Percentiles rank a stretch among this genome's conserved stretches.
Conservation (phyloP, 2,329 filamentous ascomycete genomes). For the Aspergillus piperis region DNA sequence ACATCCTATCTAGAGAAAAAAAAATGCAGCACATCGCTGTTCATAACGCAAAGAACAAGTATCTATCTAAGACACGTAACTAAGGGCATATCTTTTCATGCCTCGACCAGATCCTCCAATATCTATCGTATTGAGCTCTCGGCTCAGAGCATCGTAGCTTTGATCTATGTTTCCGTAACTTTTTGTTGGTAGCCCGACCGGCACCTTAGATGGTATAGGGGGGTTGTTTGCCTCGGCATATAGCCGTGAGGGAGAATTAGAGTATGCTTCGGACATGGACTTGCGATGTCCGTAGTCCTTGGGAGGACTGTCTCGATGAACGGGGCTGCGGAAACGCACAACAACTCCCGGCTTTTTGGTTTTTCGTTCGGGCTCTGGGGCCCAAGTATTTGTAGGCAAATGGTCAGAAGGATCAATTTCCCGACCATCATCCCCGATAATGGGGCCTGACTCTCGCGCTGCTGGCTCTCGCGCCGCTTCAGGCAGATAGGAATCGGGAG, state of each 20-base stretch:
- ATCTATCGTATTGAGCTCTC: constrained; percentile 58
- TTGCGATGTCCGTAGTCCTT: constrained; percentile 18
- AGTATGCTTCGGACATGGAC: constrained; percentile 35
- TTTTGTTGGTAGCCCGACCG: constrained; percentile 36
- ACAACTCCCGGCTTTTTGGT: constrained; percentile 51
- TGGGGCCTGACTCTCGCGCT: constrained; percentile 54
- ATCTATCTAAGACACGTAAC: not conserved
- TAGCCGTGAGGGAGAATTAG: constrained; percentile 29
- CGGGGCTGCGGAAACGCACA: constrained; percentile 48
- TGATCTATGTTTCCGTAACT: constrained; percentile 31
- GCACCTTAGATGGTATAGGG: constrained; percentile 47
- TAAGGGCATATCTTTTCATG: constrained; percentile 16
- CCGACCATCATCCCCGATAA: constrained; percentile 64
- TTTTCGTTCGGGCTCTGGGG: constrained; percentile 65
- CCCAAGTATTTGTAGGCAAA: constrained; percentile 65
- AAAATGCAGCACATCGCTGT: not conserved
- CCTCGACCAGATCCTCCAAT: constrained; percentile 39
- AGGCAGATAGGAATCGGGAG: constrained; percentile 61
- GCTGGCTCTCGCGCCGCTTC: constrained; percentile 46
- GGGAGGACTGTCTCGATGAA: constrained; percentile 28
- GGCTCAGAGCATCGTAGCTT: constrained; percentile 54
- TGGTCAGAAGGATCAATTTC: constrained; percentile 68
- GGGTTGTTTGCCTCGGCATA: constrained; percentile 37
- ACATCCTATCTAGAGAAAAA: not conserved
- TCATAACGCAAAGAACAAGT: not conserved